These are phyloP conservation scores for Brasenia schreberi DNA, from an alignment of 164 flowering plant species.

Conservation along the genomic window DNA sequence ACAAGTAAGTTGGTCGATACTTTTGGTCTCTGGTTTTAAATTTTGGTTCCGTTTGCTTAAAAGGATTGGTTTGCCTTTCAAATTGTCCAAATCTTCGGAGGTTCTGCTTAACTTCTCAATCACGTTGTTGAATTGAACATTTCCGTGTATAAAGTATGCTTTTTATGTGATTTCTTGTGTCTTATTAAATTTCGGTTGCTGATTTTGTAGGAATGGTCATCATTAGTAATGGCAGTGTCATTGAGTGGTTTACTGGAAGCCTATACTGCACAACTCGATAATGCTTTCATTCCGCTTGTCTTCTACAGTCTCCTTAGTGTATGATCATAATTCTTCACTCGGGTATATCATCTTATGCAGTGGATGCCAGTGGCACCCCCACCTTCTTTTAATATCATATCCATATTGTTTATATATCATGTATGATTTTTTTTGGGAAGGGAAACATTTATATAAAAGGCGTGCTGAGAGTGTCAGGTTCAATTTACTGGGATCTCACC, in stretches of 20 bases:
- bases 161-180: background rate
- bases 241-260: conserved; percentile 91
- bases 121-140: background rate
- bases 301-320: conserved; percentile 89
- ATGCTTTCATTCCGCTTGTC: conserved; percentile 90
- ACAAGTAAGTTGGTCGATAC: no score
- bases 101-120: background rate
- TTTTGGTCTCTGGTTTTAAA: no score
- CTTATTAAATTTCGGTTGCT: background rate
- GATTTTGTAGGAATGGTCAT: conserved; percentile 68
- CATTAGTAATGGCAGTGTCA: conserved; percentile 65
- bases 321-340: conserved; percentile 11
- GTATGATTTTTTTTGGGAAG: no score
- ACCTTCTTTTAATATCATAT: background rate
- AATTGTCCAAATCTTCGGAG: background rate
- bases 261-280: conserved; percentile 93
- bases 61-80: no score
- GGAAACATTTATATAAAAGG: background rate
- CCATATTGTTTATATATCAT: background rate
- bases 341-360: background rate
- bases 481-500: background rate
- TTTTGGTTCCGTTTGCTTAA: no score
- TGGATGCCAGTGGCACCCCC: background rate
- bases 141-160: background rate
- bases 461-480: background rate